These are phyloP conservation scores for Trichoderma sp. DNA, from an alignment of 2,329 filamentous ascomycete species.

Conservation along the genomic window DNA sequence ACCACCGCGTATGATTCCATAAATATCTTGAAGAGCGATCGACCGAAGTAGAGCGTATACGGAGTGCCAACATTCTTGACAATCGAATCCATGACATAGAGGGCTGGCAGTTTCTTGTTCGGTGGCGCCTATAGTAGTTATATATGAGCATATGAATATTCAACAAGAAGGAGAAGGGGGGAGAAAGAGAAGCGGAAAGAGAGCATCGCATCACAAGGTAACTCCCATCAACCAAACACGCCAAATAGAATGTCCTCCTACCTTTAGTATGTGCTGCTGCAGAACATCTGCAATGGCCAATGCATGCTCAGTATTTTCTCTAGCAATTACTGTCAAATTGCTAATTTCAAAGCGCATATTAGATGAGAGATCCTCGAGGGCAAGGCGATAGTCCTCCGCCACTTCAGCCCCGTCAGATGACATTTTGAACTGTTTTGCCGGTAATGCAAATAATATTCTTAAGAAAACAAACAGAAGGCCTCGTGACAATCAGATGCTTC, in stretches of 20 bases:
- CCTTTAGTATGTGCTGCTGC: slow-evolving; percentile 90
- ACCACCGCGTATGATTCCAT: slow-evolving; percentile 96
- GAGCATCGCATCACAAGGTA: background rate
- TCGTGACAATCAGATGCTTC: background rate
- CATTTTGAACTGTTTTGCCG: slow-evolving; percentile 38
- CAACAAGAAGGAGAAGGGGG: background rate
- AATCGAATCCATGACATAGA: slow-evolving; percentile 97
- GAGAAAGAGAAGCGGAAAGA: background rate
- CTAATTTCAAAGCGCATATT: slow-evolving; percentile 96
- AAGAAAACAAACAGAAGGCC: background rate
- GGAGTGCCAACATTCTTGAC: slow-evolving; percentile 98
- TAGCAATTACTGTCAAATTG: slow-evolving; percentile 94
- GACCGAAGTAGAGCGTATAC: slow-evolving; percentile 91
- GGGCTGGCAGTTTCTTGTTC: slow-evolving; percentile 85
- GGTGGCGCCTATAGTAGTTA: slow-evolving; percentile 67
- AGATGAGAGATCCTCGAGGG: slow-evolving; percentile 83
- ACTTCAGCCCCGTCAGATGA: slow-evolving; percentile 71
- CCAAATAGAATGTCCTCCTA: slow-evolving; percentile 52
- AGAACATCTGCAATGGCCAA: slow-evolving; percentile 87
- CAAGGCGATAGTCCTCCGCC: slow-evolving; percentile 90
- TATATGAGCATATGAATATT: slow-evolving; percentile 37
- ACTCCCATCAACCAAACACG: background rate
- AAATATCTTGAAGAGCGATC: slow-evolving; percentile 88
- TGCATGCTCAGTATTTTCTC: slow-evolving; percentile 95
- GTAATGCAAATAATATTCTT: slow-evolving; percentile 9